Evolutionary conservation across 1,139 yeast species (phyloP).

Genomic region (Arxiozyma bovina): DNA sequence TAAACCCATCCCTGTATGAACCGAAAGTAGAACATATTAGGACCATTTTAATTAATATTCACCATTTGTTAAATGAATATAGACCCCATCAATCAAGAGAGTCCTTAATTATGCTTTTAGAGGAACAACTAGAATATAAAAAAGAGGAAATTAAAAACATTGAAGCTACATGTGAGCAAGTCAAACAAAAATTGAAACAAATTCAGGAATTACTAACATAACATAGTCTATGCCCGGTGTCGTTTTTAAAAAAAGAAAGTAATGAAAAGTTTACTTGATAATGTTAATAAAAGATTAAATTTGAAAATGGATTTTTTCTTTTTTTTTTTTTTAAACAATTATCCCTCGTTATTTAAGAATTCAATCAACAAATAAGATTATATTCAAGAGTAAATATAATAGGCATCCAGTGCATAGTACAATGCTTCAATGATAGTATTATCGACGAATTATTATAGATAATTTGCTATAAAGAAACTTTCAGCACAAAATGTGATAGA

Average conservation of each 20-base stretch:
- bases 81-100: slow-evolving; percentile 87
- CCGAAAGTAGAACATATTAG: slow-evolving; percentile 62
- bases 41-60: slow-evolving; percentile 69
- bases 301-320: too few species aligned
- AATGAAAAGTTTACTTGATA: not conserved
- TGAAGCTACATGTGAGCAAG: slow-evolving; percentile 39
- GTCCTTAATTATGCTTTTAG: slow-evolving; percentile 60
- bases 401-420: not conserved
- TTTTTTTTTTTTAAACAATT: too few species aligned
- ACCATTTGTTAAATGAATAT: slow-evolving; percentile 74
- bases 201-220: slow-evolving; percentile 6
- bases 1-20: slow-evolving; percentile 59
- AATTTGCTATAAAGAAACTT: too few species aligned
- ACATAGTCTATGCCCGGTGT: not conserved
- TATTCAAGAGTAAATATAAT: not conserved
- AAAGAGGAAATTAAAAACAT: slow-evolving; percentile 45
- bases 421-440: too few species aligned
- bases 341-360: not conserved
- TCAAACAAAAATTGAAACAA: slow-evolving; percentile 35
- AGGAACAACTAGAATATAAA: slow-evolving; percentile 51
- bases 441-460: too few species aligned
- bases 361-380: not conserved
- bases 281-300: too few species aligned
- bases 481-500: too few species aligned
- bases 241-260: too few species aligned